Evolutionary conservation across 2,329 filamentous ascomycete genomes (phyloP).

Genomic region (Sporothrix dimorphospora): DNA sequence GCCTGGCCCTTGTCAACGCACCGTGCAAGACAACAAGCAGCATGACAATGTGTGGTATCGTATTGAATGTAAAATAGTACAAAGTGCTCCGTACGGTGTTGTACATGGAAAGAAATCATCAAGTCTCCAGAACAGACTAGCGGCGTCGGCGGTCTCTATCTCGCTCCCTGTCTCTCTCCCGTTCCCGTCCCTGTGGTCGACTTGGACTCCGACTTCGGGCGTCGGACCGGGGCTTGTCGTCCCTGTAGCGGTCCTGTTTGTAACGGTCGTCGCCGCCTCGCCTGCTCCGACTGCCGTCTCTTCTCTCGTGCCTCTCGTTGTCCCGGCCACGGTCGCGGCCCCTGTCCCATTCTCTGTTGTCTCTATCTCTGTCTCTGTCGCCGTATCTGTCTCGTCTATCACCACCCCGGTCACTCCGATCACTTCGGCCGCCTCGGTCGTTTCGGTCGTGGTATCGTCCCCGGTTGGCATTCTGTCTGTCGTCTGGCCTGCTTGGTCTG

Average conservation of each 20-base stretch:
- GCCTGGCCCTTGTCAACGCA: not conserved
- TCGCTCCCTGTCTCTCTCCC: conserved; percentile 18
- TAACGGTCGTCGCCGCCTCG: not conserved
- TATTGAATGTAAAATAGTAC: not conserved
- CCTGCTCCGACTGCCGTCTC: conserved; percentile 3
- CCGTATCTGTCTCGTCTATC: not conserved
- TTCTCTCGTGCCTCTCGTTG: not conserved
- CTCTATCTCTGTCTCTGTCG: conserved; percentile 33
- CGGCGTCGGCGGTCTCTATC: conserved; percentile 9
- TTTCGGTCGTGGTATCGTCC: not conserved
- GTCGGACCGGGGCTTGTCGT: conserved; percentile 13
- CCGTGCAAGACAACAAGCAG: not conserved
- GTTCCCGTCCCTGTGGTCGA: conserved; percentile 32
- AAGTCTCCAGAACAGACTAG: not conserved
- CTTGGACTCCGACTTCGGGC: conserved; percentile 19
- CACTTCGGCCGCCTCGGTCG: conserved; percentile 34
- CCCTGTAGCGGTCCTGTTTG: conserved; percentile 27
- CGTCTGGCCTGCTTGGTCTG: not conserved
- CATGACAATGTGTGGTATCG: conserved; percentile 13
- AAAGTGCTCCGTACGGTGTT: not conserved
- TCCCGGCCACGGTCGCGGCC: not conserved
- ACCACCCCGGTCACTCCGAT: conserved; percentile 39
- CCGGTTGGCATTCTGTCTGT: not conserved
- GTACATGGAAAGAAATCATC: not conserved
- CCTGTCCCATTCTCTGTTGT: conserved; percentile 38